Evolutionary conservation across 306 rosid species (phyloP).

Genomic region (Glycine soja): DNA sequence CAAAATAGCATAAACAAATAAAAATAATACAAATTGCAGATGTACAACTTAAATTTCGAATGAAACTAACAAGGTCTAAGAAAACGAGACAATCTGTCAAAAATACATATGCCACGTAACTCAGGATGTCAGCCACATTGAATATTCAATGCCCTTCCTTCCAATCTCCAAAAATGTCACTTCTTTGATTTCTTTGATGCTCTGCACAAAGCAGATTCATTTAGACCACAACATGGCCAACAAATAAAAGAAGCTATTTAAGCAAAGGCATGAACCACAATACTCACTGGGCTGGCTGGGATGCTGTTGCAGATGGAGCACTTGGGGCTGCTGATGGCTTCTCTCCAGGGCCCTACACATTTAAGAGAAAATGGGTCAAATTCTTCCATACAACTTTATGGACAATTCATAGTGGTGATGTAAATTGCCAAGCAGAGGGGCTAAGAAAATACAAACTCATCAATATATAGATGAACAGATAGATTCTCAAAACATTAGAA

Average conservation of each 20-base stretch:
- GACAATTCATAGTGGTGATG: background rate
- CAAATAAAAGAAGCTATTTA: background rate
- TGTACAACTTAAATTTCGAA: slow-evolving; percentile 45
- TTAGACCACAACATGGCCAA: background rate
- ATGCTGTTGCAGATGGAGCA: slow-evolving; percentile 51
- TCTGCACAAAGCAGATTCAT: slow-evolving; percentile 51
- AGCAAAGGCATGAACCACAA: background rate
- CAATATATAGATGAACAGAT: background rate
- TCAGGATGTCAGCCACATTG: slow-evolving; percentile 21
- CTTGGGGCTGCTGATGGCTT: slow-evolving; percentile 53
- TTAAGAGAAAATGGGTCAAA: slow-evolving; percentile 22
- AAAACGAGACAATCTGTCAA: slow-evolving; percentile 48
- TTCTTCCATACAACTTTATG: background rate
- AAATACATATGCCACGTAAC: slow-evolving; percentile 51
- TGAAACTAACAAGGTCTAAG: slow-evolving; percentile 47
- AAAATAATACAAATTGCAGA: slow-evolving; percentile 27
- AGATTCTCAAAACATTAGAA: background rate
- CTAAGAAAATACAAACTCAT: slow-evolving; percentile 2
- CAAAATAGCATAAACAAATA: slow-evolving; percentile 33
- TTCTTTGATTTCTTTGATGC: slow-evolving; percentile 72
- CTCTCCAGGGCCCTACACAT: slow-evolving; percentile 80
- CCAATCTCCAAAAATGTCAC: slow-evolving; percentile 48
- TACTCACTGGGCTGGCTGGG: slow-evolving; percentile 77
- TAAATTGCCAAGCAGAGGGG: background rate
- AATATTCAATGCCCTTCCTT: slow-evolving; percentile 35